Conservation (phyloP, 768 basidiomycete genomes). For the Russula sp. region DNA sequence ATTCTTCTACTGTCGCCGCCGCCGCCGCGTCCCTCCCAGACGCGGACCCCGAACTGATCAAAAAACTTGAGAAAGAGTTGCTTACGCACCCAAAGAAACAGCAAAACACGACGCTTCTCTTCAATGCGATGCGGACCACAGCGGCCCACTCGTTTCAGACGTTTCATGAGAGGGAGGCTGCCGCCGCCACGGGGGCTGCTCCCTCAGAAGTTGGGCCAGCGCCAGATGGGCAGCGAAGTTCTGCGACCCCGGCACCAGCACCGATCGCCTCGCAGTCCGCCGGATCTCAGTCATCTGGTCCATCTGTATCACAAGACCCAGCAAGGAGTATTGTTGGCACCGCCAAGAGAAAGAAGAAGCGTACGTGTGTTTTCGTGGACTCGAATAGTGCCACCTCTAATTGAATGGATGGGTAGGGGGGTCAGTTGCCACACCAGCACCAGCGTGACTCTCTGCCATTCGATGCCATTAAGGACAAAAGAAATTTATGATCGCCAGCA, state of each 20-base stretch:
- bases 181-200: slow-evolving; percentile 35
- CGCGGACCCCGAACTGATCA: slow-evolving; percentile 19
- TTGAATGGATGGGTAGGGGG: slow-evolving; percentile 10
- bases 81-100: slow-evolving; percentile 46
- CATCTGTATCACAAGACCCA: slow-evolving; percentile 46
- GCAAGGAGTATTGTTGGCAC: slow-evolving; percentile 49
- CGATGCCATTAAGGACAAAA: not conserved
- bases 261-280: slow-evolving; percentile 32
- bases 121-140: slow-evolving; percentile 78
- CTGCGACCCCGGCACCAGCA: slow-evolving; percentile 38
- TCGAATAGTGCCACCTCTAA: not conserved
- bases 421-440: slow-evolving; percentile 18
- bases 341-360: slow-evolving; percentile 75
- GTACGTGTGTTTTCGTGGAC: slow-evolving; percentile 47
- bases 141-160: slow-evolving; percentile 63
- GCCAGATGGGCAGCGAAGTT: slow-evolving; percentile 33
- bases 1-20: not conserved
- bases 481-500: not conserved
- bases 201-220: slow-evolving; percentile 1
- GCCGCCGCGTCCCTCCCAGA: slow-evolving; percentile 15
- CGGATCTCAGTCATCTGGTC: slow-evolving; percentile 39
- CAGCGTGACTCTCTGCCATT: slow-evolving; percentile 2
- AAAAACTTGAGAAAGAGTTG: slow-evolving; percentile 22
- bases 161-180: slow-evolving; percentile 41
- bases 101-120: slow-evolving; percentile 64